Evolutionary conservation across 2,329 filamentous ascomycete genomes (phyloP), one percentile per base, ranked within the genome.

Genomic region (Huntiella moniliformis): DNA sequence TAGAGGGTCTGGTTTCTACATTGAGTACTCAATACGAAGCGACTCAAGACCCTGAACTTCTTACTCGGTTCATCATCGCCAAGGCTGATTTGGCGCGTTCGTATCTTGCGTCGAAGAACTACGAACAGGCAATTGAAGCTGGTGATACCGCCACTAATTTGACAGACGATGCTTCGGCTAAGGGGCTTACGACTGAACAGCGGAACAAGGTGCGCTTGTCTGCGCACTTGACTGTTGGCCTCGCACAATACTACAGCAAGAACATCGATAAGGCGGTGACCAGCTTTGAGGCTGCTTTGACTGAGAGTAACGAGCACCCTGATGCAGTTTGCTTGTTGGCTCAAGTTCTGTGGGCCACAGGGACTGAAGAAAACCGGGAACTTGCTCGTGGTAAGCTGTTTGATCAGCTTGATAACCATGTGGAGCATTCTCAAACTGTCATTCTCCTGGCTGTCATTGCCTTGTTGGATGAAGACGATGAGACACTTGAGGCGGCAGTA

Each of bases 271-370:
- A 75, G 43, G 81, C 86, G 0, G 76, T 94, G 18, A 67, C 71
- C 8, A 86, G 81, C 62, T 93, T 98, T 60, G 76, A 84, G 52
- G 68, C 75, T 2, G 86, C 86, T 0, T 67, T 96, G 5, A 69
- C 78, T 47, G 86, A 93, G 57, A 85, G 82, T 1, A 65, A 73
- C 28, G 73, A 73, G 34, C 77, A 85, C 51, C 81, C 87, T 0
- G 86, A 95, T 56, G 80, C 88, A 1, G 78, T 86, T 0, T 95
- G 87, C 56, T 68, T 95, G 10, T 68, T 96, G 10, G 82, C 87
- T 0, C 85, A 96, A 60, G 82, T 96, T 0, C 70, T 96, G 0
- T 98, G 91, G 88, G 87, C 87, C 0, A 85, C 84, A 52, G 86
- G 83, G 6, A 76, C 77, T 0, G 74, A 79, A 5, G 70, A 77